These are phyloP conservation scores for Protea cynaroides DNA, from an alignment of 164 flowering plant species.

Conservation along the genomic window DNA sequence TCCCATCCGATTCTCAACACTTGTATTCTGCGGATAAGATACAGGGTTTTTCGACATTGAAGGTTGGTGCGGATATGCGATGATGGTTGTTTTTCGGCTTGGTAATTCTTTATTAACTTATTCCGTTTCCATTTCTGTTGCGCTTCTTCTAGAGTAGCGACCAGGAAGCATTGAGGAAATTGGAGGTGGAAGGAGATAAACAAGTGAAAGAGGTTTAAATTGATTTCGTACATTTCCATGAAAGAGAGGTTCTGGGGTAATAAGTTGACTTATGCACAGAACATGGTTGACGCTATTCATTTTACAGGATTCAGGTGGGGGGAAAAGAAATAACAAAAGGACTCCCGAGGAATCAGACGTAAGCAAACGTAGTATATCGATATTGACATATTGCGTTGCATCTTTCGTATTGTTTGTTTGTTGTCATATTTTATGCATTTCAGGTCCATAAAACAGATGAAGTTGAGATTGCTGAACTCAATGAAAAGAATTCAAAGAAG, in stretches of 20 bases:
- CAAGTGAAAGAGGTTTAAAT: conserved; percentile 16
- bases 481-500: conserved; percentile 34
- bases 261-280: neutral
- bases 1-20: conserved; percentile 30
- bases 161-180: conserved; percentile 46
- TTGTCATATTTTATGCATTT: conserved; percentile 2
- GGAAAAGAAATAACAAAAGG: conserved; percentile 5
- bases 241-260: neutral
- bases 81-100: conserved; percentile 5
- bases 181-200: conserved; percentile 17
- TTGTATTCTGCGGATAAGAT: conserved; percentile 39
- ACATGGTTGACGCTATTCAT: neutral
- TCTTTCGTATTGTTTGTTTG: neutral
- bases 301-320: conserved; percentile 6
- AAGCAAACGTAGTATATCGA: neutral
- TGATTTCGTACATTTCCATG: neutral
- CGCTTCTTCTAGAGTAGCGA: conserved; percentile 39
- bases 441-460: conserved; percentile 26
- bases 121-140: neutral
- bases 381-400: neutral
- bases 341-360: conserved; percentile 5
- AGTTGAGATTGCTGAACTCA: conserved; percentile 13
- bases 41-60: conserved; percentile 51
- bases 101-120: neutral
- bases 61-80: conserved; percentile 30